phyloP scores from a whole-genome alignment of 1,284 basidiomycete species.

The Fomes fomentarius region DNA sequence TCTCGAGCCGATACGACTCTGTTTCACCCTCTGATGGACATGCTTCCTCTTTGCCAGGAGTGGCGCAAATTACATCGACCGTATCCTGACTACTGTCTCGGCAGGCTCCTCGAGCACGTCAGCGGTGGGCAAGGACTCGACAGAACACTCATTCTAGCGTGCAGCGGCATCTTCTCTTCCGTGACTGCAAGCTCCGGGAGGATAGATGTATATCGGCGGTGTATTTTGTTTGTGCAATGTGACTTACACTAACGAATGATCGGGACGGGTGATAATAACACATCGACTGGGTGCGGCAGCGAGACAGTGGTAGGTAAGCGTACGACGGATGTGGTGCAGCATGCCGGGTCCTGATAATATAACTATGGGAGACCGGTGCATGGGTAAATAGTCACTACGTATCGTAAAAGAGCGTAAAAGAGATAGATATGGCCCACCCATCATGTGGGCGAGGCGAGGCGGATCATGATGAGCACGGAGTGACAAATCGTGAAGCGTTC shows the following conservation, averaged over 20 bases:
- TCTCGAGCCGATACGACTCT: constrained; percentile 34
- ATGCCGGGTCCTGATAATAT: no score
- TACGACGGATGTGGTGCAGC: no score
- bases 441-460: neutral
- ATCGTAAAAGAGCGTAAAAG: constrained; percentile 11
- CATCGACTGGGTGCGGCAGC: neutral
- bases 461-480: neutral
- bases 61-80: constrained; percentile 86
- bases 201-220: neutral
- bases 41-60: constrained; percentile 51
- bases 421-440: neutral
- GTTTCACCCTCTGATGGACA: neutral
- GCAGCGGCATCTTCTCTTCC: neutral
- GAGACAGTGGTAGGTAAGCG: neutral
- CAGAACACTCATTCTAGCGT: constrained; percentile 75
- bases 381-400: neutral
- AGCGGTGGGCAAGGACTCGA: constrained; percentile 81
- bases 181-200: neutral
- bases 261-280: constrained; percentile 7
- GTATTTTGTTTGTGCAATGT: constrained; percentile 4
- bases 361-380: no score
- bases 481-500: neutral
- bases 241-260: neutral
- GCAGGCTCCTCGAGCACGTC: constrained; percentile 86
- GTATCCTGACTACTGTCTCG: constrained; percentile 76